Conservation (phyloP, 345 rosid genomes). For the Brassica incana region DNA sequence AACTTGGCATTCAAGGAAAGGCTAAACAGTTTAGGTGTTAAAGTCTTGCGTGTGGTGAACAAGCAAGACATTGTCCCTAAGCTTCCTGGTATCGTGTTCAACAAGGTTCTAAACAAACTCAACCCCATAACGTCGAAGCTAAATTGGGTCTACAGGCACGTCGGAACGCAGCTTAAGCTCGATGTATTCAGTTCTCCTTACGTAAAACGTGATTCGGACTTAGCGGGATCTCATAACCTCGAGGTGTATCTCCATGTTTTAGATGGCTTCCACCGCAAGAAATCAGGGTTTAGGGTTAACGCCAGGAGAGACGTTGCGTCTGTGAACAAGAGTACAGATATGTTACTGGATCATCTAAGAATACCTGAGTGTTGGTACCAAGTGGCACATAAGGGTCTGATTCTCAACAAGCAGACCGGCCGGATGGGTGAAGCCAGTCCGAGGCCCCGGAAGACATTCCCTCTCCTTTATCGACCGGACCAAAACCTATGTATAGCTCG, state of each 20-base stretch:
- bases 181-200: slow-evolving; percentile 50
- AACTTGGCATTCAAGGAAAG: slow-evolving; percentile 58
- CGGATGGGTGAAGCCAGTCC: slow-evolving; percentile 74
- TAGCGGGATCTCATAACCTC: slow-evolving; percentile 50
- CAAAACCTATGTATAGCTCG: slow-evolving; percentile 15
- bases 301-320: slow-evolving; percentile 61
- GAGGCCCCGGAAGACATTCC: slow-evolving; percentile 71
- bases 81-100: slow-evolving; percentile 55
- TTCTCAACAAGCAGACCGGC: slow-evolving; percentile 52
- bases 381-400: slow-evolving; percentile 59
- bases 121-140: slow-evolving; percentile 40
- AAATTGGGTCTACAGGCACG: slow-evolving; percentile 62
- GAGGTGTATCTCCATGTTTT: slow-evolving; percentile 62
- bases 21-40: slow-evolving; percentile 47
- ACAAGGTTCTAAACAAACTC: slow-evolving; percentile 49
- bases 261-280: slow-evolving; percentile 52
- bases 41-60: slow-evolving; percentile 50
- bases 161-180: slow-evolving; percentile 58
- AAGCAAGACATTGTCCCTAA: slow-evolving; percentile 67
- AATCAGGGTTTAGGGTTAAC: slow-evolving; percentile 48
- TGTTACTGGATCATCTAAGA: slow-evolving; percentile 53
- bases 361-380: slow-evolving; percentile 65
- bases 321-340: slow-evolving; percentile 59
- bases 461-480: slow-evolving; percentile 49
- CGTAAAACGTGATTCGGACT: slow-evolving; percentile 44